A percentile compares a stretch with the other conserved stretches of the same genome.
These are phyloP conservation scores for Aspergillus sp. DNA, from an alignment of 2,329 filamentous ascomycete species.

Conservation along the genomic window DNA sequence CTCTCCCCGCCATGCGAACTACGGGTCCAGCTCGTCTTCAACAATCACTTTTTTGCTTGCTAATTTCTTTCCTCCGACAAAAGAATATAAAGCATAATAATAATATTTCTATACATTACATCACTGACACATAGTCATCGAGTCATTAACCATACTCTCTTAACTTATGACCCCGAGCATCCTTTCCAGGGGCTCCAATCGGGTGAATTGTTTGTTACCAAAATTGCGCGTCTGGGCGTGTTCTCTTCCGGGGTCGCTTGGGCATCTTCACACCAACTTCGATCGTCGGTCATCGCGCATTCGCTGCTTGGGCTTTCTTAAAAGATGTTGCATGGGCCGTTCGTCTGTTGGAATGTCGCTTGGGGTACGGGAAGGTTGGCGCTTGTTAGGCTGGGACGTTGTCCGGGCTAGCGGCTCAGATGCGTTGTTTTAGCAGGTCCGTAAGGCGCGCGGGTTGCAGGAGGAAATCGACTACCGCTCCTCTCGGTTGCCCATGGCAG, in stretches of 20 bases:
- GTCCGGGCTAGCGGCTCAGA: not conserved
- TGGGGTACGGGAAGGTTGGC: not conserved
- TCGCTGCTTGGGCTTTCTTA: slow-evolving; percentile 1
- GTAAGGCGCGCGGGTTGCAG: not conserved
- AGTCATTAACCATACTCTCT: not conserved
- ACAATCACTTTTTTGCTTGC: not conserved
- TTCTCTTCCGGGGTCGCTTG: not conserved
- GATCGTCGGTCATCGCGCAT: not conserved
- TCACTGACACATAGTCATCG: not conserved
- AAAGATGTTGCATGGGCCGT: not conserved
- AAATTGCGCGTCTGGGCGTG: slow-evolving; percentile 5
- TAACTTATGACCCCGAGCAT: not conserved
- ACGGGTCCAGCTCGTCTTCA: not conserved
- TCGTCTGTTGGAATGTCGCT: not conserved
- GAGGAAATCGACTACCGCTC: not conserved
- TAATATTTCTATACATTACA: not conserved
- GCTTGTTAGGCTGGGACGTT: not conserved
- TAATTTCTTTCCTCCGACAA: no score
- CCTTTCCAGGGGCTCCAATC: not conserved
- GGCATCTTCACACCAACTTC: not conserved
- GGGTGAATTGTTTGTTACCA: not conserved
- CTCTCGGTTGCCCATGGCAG: slow-evolving; percentile 49
- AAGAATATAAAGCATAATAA: no score
- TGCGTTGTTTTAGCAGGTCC: not conserved
- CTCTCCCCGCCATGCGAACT: not conserved